phyloP scores from a whole-genome alignment of 177 flowering plant species.

The Vitis hybrid region DNA sequence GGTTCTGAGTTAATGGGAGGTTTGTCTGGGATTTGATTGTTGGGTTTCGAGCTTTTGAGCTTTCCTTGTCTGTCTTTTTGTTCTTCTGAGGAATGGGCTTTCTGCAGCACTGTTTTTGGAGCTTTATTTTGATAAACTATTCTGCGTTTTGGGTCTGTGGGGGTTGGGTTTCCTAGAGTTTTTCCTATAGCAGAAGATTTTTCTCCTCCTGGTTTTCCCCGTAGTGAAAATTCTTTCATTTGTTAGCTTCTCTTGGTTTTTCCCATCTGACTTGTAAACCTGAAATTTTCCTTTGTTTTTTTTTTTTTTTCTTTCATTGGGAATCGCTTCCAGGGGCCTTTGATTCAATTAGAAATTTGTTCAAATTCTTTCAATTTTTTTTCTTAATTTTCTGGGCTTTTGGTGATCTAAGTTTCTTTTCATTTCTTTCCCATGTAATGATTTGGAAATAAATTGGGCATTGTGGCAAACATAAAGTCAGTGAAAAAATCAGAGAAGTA shows the following conservation, averaged over 20 bases:
- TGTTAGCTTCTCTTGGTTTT: not conserved
- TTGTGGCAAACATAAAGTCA: not conserved
- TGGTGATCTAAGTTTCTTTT: not conserved
- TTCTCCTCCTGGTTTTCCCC: too few species aligned
- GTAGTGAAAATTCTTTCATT: not conserved
- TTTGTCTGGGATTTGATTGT: not conserved
- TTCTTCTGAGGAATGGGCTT: not conserved
- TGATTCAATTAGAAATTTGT: not conserved
- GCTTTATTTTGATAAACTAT: not conserved
- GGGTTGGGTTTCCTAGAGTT: not conserved
- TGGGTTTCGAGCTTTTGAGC: not conserved
- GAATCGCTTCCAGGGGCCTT: too few species aligned
- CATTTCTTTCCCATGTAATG: not conserved
- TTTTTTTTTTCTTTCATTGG: too few species aligned
- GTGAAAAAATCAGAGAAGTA: constrained; percentile 1
- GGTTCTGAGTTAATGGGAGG: not conserved
- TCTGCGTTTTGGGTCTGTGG: not conserved
- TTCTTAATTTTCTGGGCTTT: not conserved
- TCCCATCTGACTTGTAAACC: not conserved
- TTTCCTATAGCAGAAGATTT: too few species aligned
- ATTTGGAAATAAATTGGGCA: constrained; percentile 4
- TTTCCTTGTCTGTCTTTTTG: not conserved
- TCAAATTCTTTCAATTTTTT: not conserved
- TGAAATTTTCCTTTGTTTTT: too few species aligned
- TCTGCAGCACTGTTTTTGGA: not conserved